Percentiles rank a stretch among this genome's conserved stretches.
Conservation (phyloP, 2,329 filamentous ascomycete genomes). For the Neocucurbitaria cava region DNA sequence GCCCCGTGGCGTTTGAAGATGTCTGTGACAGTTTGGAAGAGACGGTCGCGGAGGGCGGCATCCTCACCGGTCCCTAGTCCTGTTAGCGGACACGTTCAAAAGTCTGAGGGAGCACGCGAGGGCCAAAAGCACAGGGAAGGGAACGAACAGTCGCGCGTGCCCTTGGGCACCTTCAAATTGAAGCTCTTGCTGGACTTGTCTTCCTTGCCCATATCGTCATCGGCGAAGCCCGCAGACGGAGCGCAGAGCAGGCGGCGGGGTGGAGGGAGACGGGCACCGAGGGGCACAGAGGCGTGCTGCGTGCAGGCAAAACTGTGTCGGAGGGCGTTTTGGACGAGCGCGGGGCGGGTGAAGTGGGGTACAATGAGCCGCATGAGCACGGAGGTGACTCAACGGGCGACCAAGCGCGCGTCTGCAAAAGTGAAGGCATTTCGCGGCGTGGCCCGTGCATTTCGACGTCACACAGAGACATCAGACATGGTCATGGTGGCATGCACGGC, state of each 20-base stretch:
- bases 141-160: slow-evolving; percentile 83
- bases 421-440: slow-evolving; percentile 10
- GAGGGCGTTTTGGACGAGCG: slow-evolving; percentile 31
- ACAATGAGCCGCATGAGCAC: slow-evolving; percentile 37
- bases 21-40: slow-evolving; percentile 43
- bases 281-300: slow-evolving; percentile 18
- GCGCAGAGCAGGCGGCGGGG: slow-evolving; percentile 25
- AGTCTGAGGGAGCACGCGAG: not conserved
- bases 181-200: slow-evolving; percentile 54
- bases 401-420: slow-evolving; percentile 27
- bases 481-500: not conserved
- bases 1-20: slow-evolving; percentile 50
- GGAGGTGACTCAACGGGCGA: slow-evolving; percentile 37
- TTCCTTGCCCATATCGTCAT: slow-evolving; percentile 56
- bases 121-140: not conserved
- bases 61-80: slow-evolving; percentile 39
- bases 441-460: slow-evolving; percentile 21
- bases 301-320: slow-evolving; percentile 24
- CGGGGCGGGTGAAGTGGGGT: slow-evolving; percentile 42
- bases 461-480: no score
- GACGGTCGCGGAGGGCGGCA: slow-evolving; percentile 45
- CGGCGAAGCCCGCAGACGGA: slow-evolving; percentile 20
- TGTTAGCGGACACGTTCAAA: slow-evolving; percentile 18
- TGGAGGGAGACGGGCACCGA: slow-evolving; percentile 12
- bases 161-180: slow-evolving; percentile 87